Conservation (phyloP, 306 rosid species). For the Coriaria nepalensis region DNA sequence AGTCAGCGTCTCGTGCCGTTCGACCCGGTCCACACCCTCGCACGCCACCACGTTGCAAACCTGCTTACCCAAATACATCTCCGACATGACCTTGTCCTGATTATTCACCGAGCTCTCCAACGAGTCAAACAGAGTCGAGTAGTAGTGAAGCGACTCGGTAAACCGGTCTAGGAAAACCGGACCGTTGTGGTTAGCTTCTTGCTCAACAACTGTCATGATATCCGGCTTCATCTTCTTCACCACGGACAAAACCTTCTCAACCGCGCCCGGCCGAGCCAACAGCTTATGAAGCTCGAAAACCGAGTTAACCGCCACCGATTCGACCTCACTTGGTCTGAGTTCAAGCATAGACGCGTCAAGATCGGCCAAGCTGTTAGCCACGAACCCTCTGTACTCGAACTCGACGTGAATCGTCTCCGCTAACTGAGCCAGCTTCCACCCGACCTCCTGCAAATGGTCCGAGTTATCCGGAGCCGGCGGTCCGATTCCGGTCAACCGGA, state of each 20-base stretch:
- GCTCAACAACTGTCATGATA: conserved; percentile 13
- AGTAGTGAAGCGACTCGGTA: too few relatives aligned
- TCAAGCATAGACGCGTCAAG: background rate
- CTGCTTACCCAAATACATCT: conserved; percentile 9
- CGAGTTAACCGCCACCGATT: conserved; percentile 11
- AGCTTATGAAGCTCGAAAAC: conserved; percentile 10
- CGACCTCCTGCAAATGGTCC: conserved; percentile 13
- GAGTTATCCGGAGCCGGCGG: conserved; percentile 2
- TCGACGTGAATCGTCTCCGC: conserved; percentile 7
- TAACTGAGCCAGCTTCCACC: conserved; percentile 5
- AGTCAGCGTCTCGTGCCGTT: conserved; percentile 8
- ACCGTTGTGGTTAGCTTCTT: conserved; percentile 3
- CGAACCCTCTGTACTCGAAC: conserved; percentile 8
- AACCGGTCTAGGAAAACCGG: too few relatives aligned
- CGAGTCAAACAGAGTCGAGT: background rate
- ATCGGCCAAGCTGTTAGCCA: background rate
- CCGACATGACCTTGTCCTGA: conserved; percentile 5
- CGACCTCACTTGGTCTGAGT: too few relatives aligned
- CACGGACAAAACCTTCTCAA: conserved; percentile 8
- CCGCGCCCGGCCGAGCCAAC: conserved; percentile 10
- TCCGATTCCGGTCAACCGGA: background rate
- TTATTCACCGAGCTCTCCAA: background rate
- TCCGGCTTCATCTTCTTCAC: conserved; percentile 10
- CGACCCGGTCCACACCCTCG: conserved; percentile 13
- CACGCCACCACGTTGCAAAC: conserved; percentile 12